These are phyloP conservation scores for Fusarium sp. DNA, from an alignment of 2,329 filamentous ascomycete species.

Conservation along the genomic window DNA sequence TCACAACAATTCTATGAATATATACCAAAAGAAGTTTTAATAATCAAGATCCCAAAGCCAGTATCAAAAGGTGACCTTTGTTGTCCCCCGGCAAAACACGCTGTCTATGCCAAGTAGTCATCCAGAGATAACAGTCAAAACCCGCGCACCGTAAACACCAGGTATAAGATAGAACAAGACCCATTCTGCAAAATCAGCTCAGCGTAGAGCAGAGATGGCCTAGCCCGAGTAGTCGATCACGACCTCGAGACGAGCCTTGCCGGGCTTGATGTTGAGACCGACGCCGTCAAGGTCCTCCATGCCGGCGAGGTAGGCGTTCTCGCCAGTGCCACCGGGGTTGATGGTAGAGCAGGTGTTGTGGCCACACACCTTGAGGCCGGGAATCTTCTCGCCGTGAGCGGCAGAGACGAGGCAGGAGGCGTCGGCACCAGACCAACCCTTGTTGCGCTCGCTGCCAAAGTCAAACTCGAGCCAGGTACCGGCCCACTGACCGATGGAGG, in stretches of 20 bases:
- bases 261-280: slow-evolving; percentile 52
- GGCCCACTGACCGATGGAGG: slow-evolving; percentile 53
- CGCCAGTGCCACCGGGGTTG: slow-evolving; percentile 48
- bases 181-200: slow-evolving; percentile 37
- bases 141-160: slow-evolving; percentile 40
- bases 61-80: slow-evolving; percentile 24
- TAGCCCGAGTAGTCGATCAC: slow-evolving; percentile 45
- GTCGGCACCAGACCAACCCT: slow-evolving; percentile 60
- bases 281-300: slow-evolving; percentile 52
- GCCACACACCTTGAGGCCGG: slow-evolving; percentile 52
- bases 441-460: slow-evolving; percentile 56
- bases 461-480: slow-evolving; percentile 62
- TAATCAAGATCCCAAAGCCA: slow-evolving; percentile 36
- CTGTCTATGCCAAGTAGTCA: slow-evolving; percentile 5
- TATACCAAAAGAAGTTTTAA: slow-evolving; percentile 30
- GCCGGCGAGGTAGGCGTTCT: slow-evolving; percentile 52
- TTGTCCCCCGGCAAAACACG: slow-evolving; percentile 3
- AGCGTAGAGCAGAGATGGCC: neutral
- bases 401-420: slow-evolving; percentile 59
- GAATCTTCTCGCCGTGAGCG: slow-evolving; percentile 44
- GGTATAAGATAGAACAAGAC: slow-evolving; percentile 36
- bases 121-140: slow-evolving; percentile 25
- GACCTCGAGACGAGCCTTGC: slow-evolving; percentile 44
- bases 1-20: slow-evolving; percentile 36
- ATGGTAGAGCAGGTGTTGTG: slow-evolving; percentile 55